These are phyloP conservation scores for Candida manassasensis DNA, from an alignment of 805 yeast genomes.

Conservation along the genomic window DNA sequence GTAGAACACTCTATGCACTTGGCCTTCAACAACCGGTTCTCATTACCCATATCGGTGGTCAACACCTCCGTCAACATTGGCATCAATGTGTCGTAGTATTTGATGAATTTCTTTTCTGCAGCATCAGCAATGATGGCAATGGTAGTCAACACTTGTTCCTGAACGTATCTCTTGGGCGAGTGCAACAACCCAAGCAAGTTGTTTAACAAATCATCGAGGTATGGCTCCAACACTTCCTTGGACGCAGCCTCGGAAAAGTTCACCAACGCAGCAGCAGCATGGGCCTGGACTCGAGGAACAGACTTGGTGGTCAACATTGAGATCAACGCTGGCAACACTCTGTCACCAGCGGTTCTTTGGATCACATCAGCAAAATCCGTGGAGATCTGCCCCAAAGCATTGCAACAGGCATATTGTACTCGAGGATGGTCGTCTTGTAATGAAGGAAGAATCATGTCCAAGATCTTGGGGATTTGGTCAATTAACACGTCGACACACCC, in stretches of 20 bases:
- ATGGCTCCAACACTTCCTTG: conserved; percentile 87
- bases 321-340: conserved; percentile 83
- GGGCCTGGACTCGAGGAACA: conserved; percentile 92
- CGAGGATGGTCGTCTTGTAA: conserved; percentile 84
- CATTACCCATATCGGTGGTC: conserved; percentile 72
- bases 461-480: conserved; percentile 70
- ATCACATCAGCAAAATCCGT: conserved; percentile 92
- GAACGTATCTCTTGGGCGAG: conserved; percentile 87
- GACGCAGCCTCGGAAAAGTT: conserved; percentile 91
- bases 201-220: conserved; percentile 72
- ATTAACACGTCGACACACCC: conserved; percentile 91
- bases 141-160: conserved; percentile 94
- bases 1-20: conserved; percentile 96
- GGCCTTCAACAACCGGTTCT: conserved; percentile 76
- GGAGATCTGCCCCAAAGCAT: conserved; percentile 93
- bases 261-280: conserved; percentile 97
- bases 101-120: conserved; percentile 80
- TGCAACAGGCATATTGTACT: conserved; percentile 96
- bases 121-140: conserved; percentile 97
- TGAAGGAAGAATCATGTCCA: conserved; percentile 83
- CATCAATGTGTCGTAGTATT: conserved; percentile 93
- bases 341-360: conserved; percentile 73
- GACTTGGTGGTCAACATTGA: conserved; percentile 68
- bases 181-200: conserved; percentile 73
- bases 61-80: conserved; percentile 78